Conservation (phyloP, 192 early-diverging fungal genomes). For the Dissophora ornata region DNA sequence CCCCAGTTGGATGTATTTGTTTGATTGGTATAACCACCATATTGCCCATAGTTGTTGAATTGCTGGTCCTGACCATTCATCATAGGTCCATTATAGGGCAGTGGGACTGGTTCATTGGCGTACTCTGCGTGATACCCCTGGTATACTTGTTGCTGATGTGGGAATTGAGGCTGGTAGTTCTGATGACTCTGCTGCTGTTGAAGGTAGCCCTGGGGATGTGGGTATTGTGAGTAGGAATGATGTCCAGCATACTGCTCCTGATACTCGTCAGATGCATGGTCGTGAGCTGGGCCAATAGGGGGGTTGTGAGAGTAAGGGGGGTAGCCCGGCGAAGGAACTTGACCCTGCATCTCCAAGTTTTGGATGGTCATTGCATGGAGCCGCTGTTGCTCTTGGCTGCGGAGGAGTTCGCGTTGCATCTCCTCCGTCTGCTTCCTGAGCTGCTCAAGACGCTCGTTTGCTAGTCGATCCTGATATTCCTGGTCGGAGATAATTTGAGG, state of each 20-base stretch:
- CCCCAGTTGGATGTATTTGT: slow-evolving; percentile 2
- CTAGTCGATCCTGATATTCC: slow-evolving; percentile 25
- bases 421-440: slow-evolving; percentile 37
- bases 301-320: slow-evolving; percentile 1
- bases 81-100: neutral
- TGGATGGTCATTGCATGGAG: slow-evolving; percentile 21
- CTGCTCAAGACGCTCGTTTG: slow-evolving; percentile 28
- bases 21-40: neutral
- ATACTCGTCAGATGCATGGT: slow-evolving; percentile 8
- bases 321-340: slow-evolving; percentile 9
- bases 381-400: slow-evolving; percentile 19
- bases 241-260: slow-evolving; percentile 23
- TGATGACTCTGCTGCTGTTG: slow-evolving; percentile 23
- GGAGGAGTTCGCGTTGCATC: slow-evolving; percentile 25
- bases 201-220: slow-evolving; percentile 4
- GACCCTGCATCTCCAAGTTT: slow-evolving; percentile 32
- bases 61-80: slow-evolving; percentile 5
- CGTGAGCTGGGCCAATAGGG: neutral
- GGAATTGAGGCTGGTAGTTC: slow-evolving; percentile 10
- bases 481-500: slow-evolving; percentile 41
- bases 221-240: slow-evolving; percentile 4
- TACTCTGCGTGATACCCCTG: slow-evolving; percentile 9
- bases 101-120: neutral
- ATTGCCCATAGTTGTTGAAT: neutral
- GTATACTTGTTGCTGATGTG: slow-evolving; percentile 19